These are phyloP conservation scores for Lactarius trivialis DNA, from an alignment of 768 basidiomycete species.

Conservation along the genomic window DNA sequence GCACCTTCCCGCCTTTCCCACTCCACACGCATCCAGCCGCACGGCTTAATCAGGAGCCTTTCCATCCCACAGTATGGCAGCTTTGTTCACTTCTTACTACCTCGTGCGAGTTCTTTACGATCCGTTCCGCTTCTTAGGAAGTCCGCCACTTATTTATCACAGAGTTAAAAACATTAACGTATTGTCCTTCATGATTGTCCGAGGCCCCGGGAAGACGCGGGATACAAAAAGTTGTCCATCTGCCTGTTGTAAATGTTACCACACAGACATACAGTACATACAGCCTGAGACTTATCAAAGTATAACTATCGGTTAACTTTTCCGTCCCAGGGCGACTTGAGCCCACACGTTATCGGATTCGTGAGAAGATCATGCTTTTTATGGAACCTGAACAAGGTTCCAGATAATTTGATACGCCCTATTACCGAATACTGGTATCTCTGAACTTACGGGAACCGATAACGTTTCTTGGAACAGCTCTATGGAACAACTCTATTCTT, in stretches of 20 bases:
- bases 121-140: not conserved
- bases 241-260: not conserved
- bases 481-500: not conserved
- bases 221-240: not conserved
- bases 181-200: too few species aligned
- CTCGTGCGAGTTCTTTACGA: not conserved
- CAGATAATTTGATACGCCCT: not conserved
- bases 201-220: not conserved
- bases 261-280: not conserved
- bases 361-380: not conserved
- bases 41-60: not conserved
- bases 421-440: not conserved
- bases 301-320: not conserved
- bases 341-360: too few species aligned
- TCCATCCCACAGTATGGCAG: not conserved
- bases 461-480: not conserved
- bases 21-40: not conserved
- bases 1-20: not conserved
- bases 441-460: not conserved
- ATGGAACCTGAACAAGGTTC: not conserved
- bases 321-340: not conserved
- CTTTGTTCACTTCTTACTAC: not conserved
- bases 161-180: not conserved
- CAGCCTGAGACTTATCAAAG: too few species aligned
- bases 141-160: not conserved